Conservation (phyloP, 805 yeast species). For the Sugiyamaella marilandica region DNA sequence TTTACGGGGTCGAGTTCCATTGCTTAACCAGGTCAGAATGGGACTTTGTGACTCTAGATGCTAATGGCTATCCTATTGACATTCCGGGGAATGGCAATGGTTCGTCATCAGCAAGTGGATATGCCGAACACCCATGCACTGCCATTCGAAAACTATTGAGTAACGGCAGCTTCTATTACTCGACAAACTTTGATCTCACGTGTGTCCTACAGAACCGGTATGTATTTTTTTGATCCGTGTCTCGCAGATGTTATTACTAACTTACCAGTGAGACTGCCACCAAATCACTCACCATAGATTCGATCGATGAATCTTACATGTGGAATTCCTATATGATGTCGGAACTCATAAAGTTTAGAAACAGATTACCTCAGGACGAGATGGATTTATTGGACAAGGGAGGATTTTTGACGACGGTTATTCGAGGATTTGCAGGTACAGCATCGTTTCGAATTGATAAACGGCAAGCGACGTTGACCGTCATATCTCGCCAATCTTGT, state of each 20-base stretch:
- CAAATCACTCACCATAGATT: constrained; percentile 27
- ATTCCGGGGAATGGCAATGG: constrained; percentile 31
- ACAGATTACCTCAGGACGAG: constrained; percentile 58
- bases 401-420: constrained; percentile 83
- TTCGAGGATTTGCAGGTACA: constrained; percentile 92
- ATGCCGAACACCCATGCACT: constrained; percentile 70
- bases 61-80: constrained; percentile 59
- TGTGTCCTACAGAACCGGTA: constrained; percentile 68
- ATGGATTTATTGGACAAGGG: constrained; percentile 63
- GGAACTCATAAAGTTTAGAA: constrained; percentile 69
- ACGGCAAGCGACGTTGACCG: constrained; percentile 50
- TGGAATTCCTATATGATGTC: constrained; percentile 93
- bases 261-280: background rate
- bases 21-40: constrained; percentile 66
- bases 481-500: constrained; percentile 95
- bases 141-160: constrained; percentile 71
- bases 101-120: constrained; percentile 19
- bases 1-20: constrained; percentile 80
- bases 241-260: too few species aligned
- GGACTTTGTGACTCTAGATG: constrained; percentile 72
- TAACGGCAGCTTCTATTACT: constrained; percentile 88
- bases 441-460: constrained; percentile 37
- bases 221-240: constrained; percentile 33
- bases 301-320: constrained; percentile 84
- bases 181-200: constrained; percentile 89